Conservation (phyloP, 345 rosid species). For the Corchorus capsularis region DNA sequence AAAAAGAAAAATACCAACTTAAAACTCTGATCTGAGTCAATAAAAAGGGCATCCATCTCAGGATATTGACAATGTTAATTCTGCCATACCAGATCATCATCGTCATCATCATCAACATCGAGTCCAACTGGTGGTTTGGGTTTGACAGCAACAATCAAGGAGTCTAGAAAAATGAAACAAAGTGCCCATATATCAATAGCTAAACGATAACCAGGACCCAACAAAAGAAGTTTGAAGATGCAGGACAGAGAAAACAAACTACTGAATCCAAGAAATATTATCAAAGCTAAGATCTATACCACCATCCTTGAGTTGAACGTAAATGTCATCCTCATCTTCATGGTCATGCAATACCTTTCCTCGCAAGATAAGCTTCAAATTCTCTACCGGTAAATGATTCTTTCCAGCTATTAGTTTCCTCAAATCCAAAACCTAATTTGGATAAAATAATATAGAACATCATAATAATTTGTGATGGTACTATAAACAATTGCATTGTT, state of each 20-base stretch:
- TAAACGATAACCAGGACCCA: background rate
- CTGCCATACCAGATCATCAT: constrained; percentile 56
- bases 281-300: constrained; percentile 39
- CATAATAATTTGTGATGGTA: background rate
- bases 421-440: constrained; percentile 60
- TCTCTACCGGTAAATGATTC: constrained; percentile 49
- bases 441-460: constrained; percentile 20
- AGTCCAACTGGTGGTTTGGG: constrained; percentile 66
- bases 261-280: background rate
- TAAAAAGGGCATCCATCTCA: constrained; percentile 4
- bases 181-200: constrained; percentile 3
- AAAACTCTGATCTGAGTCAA: background rate
- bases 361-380: constrained; percentile 66
- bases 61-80: constrained; percentile 11
- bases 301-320: constrained; percentile 46
- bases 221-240: background rate
- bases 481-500: background rate
- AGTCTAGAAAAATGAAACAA: constrained; percentile 42
- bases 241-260: background rate
- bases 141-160: constrained; percentile 72
- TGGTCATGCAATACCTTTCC: constrained; percentile 64
- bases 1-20: background rate
- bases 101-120: constrained; percentile 59
- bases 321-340: constrained; percentile 59
- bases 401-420: constrained; percentile 58